Evolutionary conservation across 495 filamentous ascomycete species (phyloP).

Genomic region (Penicillium chermesinum): DNA sequence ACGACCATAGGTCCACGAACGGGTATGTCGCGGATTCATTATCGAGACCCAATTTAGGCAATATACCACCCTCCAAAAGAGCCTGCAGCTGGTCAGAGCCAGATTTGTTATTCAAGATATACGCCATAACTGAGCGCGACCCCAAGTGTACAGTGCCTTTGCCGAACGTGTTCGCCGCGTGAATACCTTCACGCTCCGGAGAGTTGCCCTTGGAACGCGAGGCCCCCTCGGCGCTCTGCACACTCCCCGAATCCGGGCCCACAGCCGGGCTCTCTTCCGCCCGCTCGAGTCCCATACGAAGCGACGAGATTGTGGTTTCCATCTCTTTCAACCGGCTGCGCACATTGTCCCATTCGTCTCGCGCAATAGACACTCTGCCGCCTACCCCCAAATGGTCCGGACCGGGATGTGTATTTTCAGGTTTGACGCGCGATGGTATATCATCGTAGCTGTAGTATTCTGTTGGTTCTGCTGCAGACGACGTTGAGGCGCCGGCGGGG

Average conservation of each 20-base stretch:
- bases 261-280: slow-evolving; percentile 28
- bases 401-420: slow-evolving; percentile 21
- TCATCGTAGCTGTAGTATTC: slow-evolving; percentile 22
- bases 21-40: slow-evolving; percentile 79
- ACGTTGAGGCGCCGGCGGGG: slow-evolving; percentile 14
- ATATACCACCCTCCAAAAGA: slow-evolving; percentile 68
- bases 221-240: slow-evolving; percentile 53
- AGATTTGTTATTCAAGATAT: slow-evolving; percentile 56
- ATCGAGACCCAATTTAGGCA: slow-evolving; percentile 80
- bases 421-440: slow-evolving; percentile 19
- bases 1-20: slow-evolving; percentile 60
- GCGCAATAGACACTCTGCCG: slow-evolving; percentile 37
- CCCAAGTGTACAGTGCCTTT: slow-evolving; percentile 55
- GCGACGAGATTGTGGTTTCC: slow-evolving; percentile 37
- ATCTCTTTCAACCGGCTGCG: slow-evolving; percentile 38
- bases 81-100: slow-evolving; percentile 60
- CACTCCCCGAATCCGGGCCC: slow-evolving; percentile 44
- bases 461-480: slow-evolving; percentile 13
- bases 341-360: slow-evolving; percentile 46
- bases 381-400: slow-evolving; percentile 16
- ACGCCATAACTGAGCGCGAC: slow-evolving; percentile 55
- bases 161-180: slow-evolving; percentile 49
- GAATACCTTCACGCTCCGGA: slow-evolving; percentile 49
- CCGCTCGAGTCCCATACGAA: slow-evolving; percentile 39
- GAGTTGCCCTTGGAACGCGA: slow-evolving; percentile 36